Evolutionary conservation across 176 grass and related monocot species (phyloP), one percentile per base, ranked within the genome.

Genomic region (Musa schizocarpa): DNA sequence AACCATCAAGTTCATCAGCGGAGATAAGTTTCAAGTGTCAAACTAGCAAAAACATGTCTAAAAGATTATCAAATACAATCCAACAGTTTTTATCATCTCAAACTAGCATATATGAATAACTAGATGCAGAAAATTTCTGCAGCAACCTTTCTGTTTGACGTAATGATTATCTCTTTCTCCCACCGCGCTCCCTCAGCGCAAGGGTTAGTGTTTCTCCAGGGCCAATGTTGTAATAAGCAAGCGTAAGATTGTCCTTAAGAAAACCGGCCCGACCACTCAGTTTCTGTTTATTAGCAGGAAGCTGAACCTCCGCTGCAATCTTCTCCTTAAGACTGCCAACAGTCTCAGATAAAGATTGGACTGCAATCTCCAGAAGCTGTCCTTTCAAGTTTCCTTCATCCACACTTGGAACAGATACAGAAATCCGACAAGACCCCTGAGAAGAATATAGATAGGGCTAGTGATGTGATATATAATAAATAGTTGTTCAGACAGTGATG

Each of bases 361-460:
- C 82, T 48, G 72, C 3, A 24, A 99, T 99, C 73, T 88, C 80
- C 84, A 99, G 81, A 76, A 92, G 59, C 82, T 93, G 90, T n/a
- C 95, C 95, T 76, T 85, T 88, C 80, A 99, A 84, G 77, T 94
- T 99, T 52, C 95, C 95, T 91, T 99, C 95, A 74, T 99, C 95
- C 81, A 89, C 74, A 57, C 87, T 94, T 59, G 95, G 90, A 67
- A 99, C 95, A 53, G 91, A 87, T 23, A 99, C 84, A 19, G 81
- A 89, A 65, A 99, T 84, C 27, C 76, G 80, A 82, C 80, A 84
- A 78, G 88, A 84, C 63, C 95, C 95, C 95, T 99, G 81, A 21
- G 84, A 17, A 43, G 53, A 34, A 73, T 21, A 63, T 23, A 34
- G 69, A 72, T 63, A 12, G 69, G 11, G 79, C 82, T 86, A 88